Evolutionary conservation across 441 rosid species (phyloP), one percentile per base, ranked within the genome.

Genomic region (Euphorbia corollata): DNA sequence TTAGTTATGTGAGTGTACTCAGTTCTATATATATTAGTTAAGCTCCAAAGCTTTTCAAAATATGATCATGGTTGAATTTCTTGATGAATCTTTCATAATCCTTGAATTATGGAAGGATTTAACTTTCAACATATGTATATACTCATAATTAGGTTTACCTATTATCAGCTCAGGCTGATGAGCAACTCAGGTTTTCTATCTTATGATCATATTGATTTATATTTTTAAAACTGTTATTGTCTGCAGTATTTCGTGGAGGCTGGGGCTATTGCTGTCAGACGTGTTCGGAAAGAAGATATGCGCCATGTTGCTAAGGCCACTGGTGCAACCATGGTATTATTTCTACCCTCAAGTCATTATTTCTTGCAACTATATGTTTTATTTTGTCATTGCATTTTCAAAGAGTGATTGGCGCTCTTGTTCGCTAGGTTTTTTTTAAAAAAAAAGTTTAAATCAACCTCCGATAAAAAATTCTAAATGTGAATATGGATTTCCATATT

Each of bases 241-340:
- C 70, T 65, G 8, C 94, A 91, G 98, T 94, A 94, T 76, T 94
- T 94, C 71, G 97, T 94, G 72, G 97, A 90, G 81, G 93, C 91
- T 71, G 95, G 97, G 75, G 96, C 98, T 72, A 85, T 95, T 82
- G 98, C 99, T 76, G 97, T 92, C 67, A 85, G 97, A 68, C 97
- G 98, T 79, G 93, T 92, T 59, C 85, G 86, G 55, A 95, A 92
- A 73, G 98, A 95, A 79, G 98, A 95, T 80, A 88, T 92, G 97
- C 96, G 95, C 19, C 97, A 88, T 78, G 84, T 95, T 69, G 99
- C 99, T 54, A 95, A 95, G 81, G 99, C 98, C 32, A 95, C 97
- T 74, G 99, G 98, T 71, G 99, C 97, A 68, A 90, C 97, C 65
- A 75, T 90, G 92, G 99, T 87, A 68, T 30, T 74, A 67, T 57